These are phyloP conservation scores for Meyerozyma smithsonii DNA, from an alignment of 1,139 yeast genomes.

Conservation along the genomic window DNA sequence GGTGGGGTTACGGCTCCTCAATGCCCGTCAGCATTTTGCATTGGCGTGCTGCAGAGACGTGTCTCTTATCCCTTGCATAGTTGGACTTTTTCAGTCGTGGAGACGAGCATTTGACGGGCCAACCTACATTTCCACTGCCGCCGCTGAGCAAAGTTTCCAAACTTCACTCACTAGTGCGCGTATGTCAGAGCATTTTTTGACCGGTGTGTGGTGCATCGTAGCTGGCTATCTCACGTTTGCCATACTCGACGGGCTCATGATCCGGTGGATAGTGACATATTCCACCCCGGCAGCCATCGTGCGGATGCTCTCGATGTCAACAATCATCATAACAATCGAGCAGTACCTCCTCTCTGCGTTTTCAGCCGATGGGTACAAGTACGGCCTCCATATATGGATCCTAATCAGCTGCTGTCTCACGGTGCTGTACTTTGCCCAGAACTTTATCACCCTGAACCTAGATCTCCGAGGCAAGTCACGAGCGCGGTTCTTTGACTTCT, in stretches of 20 bases:
- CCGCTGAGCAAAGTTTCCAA: constrained; percentile 10
- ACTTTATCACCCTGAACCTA: constrained; percentile 82
- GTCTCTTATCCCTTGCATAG: constrained; percentile 59
- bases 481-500: constrained; percentile 67
- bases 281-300: constrained; percentile 84
- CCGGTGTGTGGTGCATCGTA: constrained; percentile 81
- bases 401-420: constrained; percentile 82
- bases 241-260: constrained; percentile 84
- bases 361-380: constrained; percentile 44
- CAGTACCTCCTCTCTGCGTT: constrained; percentile 62
- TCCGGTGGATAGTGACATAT: constrained; percentile 89
- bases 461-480: constrained; percentile 45
- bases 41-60: constrained; percentile 71
- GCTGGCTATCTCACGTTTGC: constrained; percentile 81
- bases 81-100: constrained; percentile 56
- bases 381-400: constrained; percentile 88
- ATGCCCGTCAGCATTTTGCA: constrained; percentile 72
- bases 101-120: constrained; percentile 32
- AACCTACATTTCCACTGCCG: constrained; percentile 25
- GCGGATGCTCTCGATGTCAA: constrained; percentile 76
- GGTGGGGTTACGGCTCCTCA: constrained; percentile 61
- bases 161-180: constrained; percentile 48
- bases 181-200: constrained; percentile 64
- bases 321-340: constrained; percentile 66
- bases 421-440: constrained; percentile 77